A percentile compares a stretch with the other conserved stretches of the same genome.
These are phyloP conservation scores for Heterobasidion irregulare DNA, from an alignment of 1,284 basidiomycete species.

Conservation along the genomic window DNA sequence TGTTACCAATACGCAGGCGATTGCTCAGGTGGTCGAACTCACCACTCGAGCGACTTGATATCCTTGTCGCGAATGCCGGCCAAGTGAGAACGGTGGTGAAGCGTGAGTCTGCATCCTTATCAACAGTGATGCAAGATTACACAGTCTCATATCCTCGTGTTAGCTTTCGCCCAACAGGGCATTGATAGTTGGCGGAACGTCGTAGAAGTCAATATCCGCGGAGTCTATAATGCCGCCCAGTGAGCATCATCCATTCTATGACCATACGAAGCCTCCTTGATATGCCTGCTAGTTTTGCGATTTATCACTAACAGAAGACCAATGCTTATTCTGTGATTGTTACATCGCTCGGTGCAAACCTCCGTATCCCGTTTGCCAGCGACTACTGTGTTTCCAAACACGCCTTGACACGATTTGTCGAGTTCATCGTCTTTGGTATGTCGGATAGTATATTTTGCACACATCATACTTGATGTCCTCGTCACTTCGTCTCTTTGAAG, in stretches of 20 bases:
- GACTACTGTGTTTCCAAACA: conserved; percentile 7
- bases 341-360: conserved; percentile 5
- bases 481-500: neutral
- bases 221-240: conserved; percentile 2
- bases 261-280: neutral
- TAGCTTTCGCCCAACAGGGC: conserved; percentile 1
- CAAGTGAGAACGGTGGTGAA: neutral
- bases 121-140: too few relatives aligned
- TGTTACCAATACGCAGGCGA: neutral
- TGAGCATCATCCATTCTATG: neutral
- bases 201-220: conserved; percentile 5
- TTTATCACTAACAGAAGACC: conserved; percentile 5
- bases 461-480: too few relatives aligned
- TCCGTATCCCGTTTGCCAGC: conserved; percentile 1
- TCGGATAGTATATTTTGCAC: neutral
- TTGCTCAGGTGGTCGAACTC: conserved; percentile 2
- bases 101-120: neutral
- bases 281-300: neutral
- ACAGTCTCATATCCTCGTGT: neutral
- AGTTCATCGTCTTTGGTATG: conserved; percentile 10
- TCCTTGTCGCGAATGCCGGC: conserved; percentile 12
- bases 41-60: conserved; percentile 11
- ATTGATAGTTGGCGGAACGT: conserved; percentile 3
- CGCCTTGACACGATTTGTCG: conserved; percentile 5
- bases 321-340: conserved; percentile 5